Evolutionary conservation across 257 asterid genomes (phyloP), one percentile per base, ranked within the genome.

Genomic region (Salvia miltiorrhiza): DNA sequence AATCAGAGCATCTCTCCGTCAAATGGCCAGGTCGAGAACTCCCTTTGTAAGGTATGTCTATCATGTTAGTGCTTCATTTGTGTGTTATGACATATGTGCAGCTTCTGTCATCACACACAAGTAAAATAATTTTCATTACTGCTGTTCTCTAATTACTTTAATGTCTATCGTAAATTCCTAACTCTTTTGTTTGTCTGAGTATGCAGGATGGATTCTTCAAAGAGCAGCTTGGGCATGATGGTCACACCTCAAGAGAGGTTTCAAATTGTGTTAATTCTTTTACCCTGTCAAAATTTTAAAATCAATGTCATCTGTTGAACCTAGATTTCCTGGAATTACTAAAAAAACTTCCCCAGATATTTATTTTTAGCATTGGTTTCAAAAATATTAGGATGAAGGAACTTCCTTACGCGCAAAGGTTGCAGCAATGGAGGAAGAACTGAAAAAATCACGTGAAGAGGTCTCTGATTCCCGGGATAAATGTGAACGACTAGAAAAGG

Each of bases 401-500:
- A 74, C 75, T 71, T 77, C 93, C 63, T 71, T 94, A 61, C 89
- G 88, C 12, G 92, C 89, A 48, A 89, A 82, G 81, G 76, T 84
- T 82, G 87, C 84, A 61, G 54, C 83, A 41, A 71, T 89, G 83
- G 97, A 76, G 82, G 99, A 87, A 73, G 89, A 85, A 69, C 82
- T 87, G 53, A 82, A 74, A 85, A 91, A 82, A 79, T 82, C 66
- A 10, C 84, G 75, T 37, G 83, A 85, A 70, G 89, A 85, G 77
- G 81, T 79, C 40, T 68, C 88, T 53, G 85, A 84, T 58, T 71
- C 81, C 82, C 89, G 79, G 47, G 75, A 72, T 65, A 78, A 78
- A 32, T 85, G 79, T 65, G 91, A 86, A 78, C 78, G 69, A 50
- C 76, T 88, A 13, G 92, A 87, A 84, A 88, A 88, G 95, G 98